These are phyloP conservation scores for Taxawa tesnikishii DNA, from an alignment of 2,329 filamentous ascomycete species.

Conservation along the genomic window DNA sequence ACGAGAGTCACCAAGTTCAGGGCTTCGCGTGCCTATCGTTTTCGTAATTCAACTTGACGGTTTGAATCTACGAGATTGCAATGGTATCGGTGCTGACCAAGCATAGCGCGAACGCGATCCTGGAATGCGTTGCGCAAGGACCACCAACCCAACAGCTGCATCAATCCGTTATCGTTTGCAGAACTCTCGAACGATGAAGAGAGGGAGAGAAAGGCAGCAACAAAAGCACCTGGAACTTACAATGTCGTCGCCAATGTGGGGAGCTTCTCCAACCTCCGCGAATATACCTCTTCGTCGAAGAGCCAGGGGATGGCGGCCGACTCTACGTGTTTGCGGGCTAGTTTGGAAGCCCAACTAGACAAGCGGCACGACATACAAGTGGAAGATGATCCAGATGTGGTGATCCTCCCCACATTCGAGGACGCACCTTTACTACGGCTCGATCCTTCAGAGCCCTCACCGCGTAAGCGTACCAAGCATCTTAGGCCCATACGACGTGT, in stretches of 20 bases:
- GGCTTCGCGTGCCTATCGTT: too few relatives aligned
- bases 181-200: constrained; percentile 44
- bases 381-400: constrained; percentile 39
- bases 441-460: constrained; percentile 3
- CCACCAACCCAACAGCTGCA: neutral
- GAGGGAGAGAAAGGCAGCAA: constrained; percentile 43
- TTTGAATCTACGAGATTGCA: too few relatives aligned
- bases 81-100: too few relatives aligned
- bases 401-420: constrained; percentile 39
- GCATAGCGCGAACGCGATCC: too few relatives aligned
- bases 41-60: too few relatives aligned
- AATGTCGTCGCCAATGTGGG: constrained; percentile 42
- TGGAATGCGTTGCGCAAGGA: too few relatives aligned
- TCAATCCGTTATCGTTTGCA: constrained; percentile 39
- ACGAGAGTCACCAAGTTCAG: too few relatives aligned
- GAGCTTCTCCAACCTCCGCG: constrained; percentile 41
- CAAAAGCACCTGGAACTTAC: constrained; percentile 40
- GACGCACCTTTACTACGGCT: constrained; percentile 19
- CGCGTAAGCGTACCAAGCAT: constrained; percentile 6
- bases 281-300: too few relatives aligned
- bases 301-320: too few relatives aligned
- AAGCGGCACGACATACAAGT: too few relatives aligned
- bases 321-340: too few relatives aligned
- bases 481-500: constrained; percentile 5
- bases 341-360: too few relatives aligned